Evolutionary conservation across 306 rosid genomes (phyloP), one percentile per base, ranked within the genome.

Genomic region (Inga leiocalycina): DNA sequence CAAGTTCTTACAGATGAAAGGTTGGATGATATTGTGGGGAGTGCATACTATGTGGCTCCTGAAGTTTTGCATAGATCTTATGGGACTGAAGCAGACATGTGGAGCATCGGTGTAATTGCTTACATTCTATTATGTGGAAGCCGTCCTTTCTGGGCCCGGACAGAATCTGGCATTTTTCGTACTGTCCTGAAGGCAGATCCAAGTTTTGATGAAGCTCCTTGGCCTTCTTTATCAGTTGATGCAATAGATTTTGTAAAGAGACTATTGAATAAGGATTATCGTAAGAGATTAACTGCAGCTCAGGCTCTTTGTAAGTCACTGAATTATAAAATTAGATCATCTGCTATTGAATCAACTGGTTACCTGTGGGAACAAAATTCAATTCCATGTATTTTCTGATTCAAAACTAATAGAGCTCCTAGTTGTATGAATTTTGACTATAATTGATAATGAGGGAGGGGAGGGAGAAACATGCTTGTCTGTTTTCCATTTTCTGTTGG

Each of bases 81-180:
- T 24, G 89, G 91, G 56, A 87, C 94, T 0, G 94, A 91, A 84
- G 94, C 86, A 34, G 94, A 91, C 84, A 87, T 89, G 91, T 91
- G 94, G 94, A 91, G 94, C 87, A 84, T 89, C 13, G 94, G 94
- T n/a, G 94, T 91, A 45, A 91, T 89, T 82, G 92, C 94, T 64
- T 91, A 91, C 74, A 91, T 91, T 79, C 94, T 91, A 65, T 80
- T 91, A 76, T 91, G 94, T 72, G 94, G 94, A 86, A 91, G 94
- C 78, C 87, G 94, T 2, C 92, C 92, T 19, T 91, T 91, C 83
- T 91, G 92, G 92, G 89, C 94, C 14, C 84, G 92, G 49, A 85
- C 91, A 16, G 94, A 91, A 70, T 91, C 94, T 30, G 94, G 94
- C 19, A 91, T 91, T 57, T 91, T 91, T 71, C 85, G 89, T 80